Evolutionary conservation across 1,284 basidiomycete genomes (phyloP), one percentile per base, ranked within the genome.

Genomic region (Ganoderma lingzhi): DNA sequence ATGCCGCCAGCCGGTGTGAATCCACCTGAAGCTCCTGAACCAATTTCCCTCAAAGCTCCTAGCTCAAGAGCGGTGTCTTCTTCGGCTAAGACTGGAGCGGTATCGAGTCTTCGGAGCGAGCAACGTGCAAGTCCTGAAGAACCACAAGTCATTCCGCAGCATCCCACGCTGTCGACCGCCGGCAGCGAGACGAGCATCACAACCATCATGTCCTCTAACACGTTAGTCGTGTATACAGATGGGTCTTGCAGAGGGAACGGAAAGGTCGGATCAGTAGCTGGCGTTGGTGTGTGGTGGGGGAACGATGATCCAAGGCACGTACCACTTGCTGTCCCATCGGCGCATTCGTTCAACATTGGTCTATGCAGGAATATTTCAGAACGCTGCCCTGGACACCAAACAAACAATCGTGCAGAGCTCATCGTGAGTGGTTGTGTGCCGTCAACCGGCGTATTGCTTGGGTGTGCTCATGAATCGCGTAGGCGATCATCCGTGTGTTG

Each of bases 401-500:
- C 95, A 0, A 97, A 97, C 77, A 96, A 97, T 72, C 85, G 94
- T 12, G 95, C 94, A 4, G 96, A 97, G 78, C 84, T 97, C 44
- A 90, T 94, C 72, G 94, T 93, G 69, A 73, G 88, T 51, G 23
- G 23, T 51, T 51, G 45, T 48, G 45, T n/a, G 4, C n/a, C 45
- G 9, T n/a, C 19, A 6, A 23, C n/a, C 23, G 14, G 14, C 10
- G 48, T 12, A 12, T 28, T 51, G n/a, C 45, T 48, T 10, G n/a
- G 45, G 17, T 48, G 9, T 48, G 45, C 48, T 51, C 48, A 51
- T 14, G 48, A 4, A 28, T 51, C 1, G 8, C 28, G 9, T 74
- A 95, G 92, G 94, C 93, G 5, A 92, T 96, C 71, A 81, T 91
- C 23, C 89, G 93, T 17, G 85, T 90, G 28, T 82, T 96, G 3